Percentiles rank a stretch among this genome's conserved stretches.
Conservation (phyloP, 208 protist species). For the Trypanosoma boissoni region DNA sequence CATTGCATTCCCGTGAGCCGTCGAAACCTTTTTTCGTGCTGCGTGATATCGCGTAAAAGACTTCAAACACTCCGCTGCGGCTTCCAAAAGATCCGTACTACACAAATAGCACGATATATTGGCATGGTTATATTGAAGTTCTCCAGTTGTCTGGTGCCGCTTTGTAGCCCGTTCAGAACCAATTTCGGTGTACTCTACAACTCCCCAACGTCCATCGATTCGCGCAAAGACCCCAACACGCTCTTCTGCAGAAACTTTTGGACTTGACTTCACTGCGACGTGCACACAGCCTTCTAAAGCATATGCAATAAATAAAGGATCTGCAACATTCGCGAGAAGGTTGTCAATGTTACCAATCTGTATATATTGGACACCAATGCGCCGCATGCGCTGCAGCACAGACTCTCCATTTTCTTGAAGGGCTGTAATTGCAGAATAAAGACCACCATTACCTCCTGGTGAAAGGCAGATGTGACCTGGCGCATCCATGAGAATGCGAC, state of each 20-base stretch:
- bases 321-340: slow-evolving; percentile 90
- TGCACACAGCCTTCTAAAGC: slow-evolving; percentile 49
- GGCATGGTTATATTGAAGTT: slow-evolving; percentile 92
- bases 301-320: slow-evolving; percentile 96
- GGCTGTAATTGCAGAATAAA: slow-evolving; percentile 60
- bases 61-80: slow-evolving; percentile 49
- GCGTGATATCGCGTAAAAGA: slow-evolving; percentile 86
- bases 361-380: slow-evolving; percentile 88
- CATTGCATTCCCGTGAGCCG: slow-evolving; percentile 40
- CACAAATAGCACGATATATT: slow-evolving; percentile 97
- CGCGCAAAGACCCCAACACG: slow-evolving; percentile 96
- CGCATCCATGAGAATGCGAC: slow-evolving; percentile 93
- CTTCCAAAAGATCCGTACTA: slow-evolving; percentile 65
- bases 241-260: slow-evolving; percentile 85
- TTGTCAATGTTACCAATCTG: slow-evolving; percentile 98
- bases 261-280: slow-evolving; percentile 92
- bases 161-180: slow-evolving; percentile 53
- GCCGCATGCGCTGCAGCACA: slow-evolving; percentile 78
- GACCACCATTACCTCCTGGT: slow-evolving; percentile 97
- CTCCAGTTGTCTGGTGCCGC: slow-evolving; percentile 56
- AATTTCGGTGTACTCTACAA: slow-evolving; percentile 99
- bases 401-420: slow-evolving; percentile 17
- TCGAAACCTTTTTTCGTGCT: slow-evolving; percentile 95
- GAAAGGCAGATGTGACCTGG: slow-evolving; percentile 62
- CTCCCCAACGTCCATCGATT: slow-evolving; percentile 70